Conservation (phyloP, 805 yeast genomes). For the Saccharomycopsis microspora region DNA sequence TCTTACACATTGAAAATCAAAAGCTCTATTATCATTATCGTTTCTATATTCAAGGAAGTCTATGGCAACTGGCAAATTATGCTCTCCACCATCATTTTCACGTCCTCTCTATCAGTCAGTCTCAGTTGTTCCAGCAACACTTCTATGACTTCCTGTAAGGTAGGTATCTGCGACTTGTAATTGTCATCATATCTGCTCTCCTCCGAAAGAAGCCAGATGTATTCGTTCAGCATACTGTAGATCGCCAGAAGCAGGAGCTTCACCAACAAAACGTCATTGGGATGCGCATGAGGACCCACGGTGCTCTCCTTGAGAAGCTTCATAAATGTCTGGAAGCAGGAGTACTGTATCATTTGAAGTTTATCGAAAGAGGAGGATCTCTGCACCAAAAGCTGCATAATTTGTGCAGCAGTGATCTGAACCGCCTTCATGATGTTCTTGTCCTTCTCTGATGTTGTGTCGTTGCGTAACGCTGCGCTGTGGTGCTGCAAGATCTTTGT, state of each 20-base stretch:
- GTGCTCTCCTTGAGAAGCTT: background rate
- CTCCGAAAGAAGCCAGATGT: conserved; percentile 1
- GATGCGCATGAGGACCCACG: background rate
- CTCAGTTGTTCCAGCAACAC: background rate
- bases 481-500: background rate
- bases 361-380: conserved; percentile 7
- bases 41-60: background rate
- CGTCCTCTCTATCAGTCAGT: background rate
- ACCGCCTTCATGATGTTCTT: background rate
- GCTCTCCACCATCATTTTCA: background rate
- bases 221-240: conserved; percentile 1
- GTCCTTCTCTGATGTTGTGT: background rate
- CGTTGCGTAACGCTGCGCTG: background rate
- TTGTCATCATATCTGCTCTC: background rate
- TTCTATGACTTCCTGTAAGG: background rate
- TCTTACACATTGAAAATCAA: no score
- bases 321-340: background rate
- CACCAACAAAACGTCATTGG: background rate
- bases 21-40: background rate
- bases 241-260: background rate
- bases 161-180: conserved; percentile 1
- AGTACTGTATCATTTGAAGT: conserved; percentile 7
- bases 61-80: background rate
- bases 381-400: background rate
- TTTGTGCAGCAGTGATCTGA: conserved; percentile 1